Conservation (phyloP, 78 protist species). For the slime mould (Dictyostelium discoideum) region dicty_2.7 NC_007090.3:3985001-3985500, state of each 20-base stretch:
- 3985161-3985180: conserved; percentile 64
- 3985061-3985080: not conserved
- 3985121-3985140: not conserved
- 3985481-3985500: conserved; percentile 62
- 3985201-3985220: conserved; percentile 79
- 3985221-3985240: conserved; percentile 59
- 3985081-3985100: not conserved
- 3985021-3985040: too few species aligned
- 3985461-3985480: conserved; percentile 71
- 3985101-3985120: not conserved
- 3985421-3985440: conserved; percentile 68
- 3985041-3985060: not conserved
- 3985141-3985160: conserved; percentile 40
- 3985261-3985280: conserved; percentile 67
- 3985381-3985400: conserved; percentile 80
- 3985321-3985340: conserved; percentile 29
- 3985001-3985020: too few species aligned
- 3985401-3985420: conserved; percentile 48
- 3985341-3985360: conserved; percentile 62
- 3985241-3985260: conserved; percentile 71
- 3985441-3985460: conserved; percentile 61
- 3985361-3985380: conserved; percentile 77
- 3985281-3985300: conserved; percentile 56
- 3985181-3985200: conserved; percentile 73
- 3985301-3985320: conserved; percentile 31